Percentiles rank a stretch among this genome's conserved stretches.
phyloP scores from a whole-genome alignment of 352 stramenopile genomes.

The Halophytophthora batemanensis region DNA sequence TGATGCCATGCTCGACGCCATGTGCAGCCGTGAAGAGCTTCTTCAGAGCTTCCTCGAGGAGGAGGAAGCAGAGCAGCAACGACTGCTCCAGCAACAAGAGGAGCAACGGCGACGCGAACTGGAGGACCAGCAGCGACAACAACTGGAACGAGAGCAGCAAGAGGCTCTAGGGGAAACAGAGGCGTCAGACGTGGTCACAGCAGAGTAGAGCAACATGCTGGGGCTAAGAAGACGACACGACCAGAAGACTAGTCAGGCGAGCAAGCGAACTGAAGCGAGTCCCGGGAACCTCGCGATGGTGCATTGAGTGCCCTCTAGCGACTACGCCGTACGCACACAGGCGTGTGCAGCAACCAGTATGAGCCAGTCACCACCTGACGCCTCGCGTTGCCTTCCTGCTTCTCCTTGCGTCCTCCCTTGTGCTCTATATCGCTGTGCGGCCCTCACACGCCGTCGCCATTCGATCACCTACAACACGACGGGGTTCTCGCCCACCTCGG shows the following conservation, averaged over 20 bases:
- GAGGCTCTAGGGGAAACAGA: neutral
- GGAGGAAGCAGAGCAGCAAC: conserved; percentile 4
- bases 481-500: conserved; percentile 86
- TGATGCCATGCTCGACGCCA: conserved; percentile 27
- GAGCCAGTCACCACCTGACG: no score
- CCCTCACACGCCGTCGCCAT: neutral
- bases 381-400: conserved; percentile 1
- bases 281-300: conserved; percentile 7
- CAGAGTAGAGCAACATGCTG: neutral
- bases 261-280: neutral
- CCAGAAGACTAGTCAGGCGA: neutral
- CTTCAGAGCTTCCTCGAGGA: conserved; percentile 22
- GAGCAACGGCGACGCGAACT: conserved; percentile 5
- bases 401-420: neutral
- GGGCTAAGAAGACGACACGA: conserved; percentile 3
- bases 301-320: conserved; percentile 7
- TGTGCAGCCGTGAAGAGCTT: conserved; percentile 25
- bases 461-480: conserved; percentile 55
- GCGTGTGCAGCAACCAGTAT: neutral
- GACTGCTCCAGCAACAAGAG: conserved; percentile 12
- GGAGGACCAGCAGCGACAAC: conserved; percentile 1
- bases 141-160: conserved; percentile 8
- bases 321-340: neutral
- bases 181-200: no score
- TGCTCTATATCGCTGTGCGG: conserved; percentile 20